Base-by-base conservation (phyloP, 1,139 yeast genomes). In the Kluyveromyces marxianus region DNA sequence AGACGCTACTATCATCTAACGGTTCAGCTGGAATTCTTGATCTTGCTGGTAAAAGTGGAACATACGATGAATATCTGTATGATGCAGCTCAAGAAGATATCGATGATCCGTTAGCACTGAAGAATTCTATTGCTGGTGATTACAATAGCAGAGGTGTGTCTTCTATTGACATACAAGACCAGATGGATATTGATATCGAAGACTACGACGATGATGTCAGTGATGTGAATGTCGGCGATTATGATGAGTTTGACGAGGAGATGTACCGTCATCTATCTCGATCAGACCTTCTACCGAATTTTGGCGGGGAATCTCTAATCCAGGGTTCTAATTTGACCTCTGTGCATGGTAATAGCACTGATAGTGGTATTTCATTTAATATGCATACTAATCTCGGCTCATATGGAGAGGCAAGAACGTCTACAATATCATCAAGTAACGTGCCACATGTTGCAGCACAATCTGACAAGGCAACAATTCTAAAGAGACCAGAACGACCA, bases 181-280 rank as follows among this genome's bases (percentile, higher is more conserved):
- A 42, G n/a, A 40, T 34, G 5, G 48, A 46, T n/a, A 39, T 28
- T 7, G 52, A 44, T 28, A 40, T 40, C 33, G 48, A 48, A 14
- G 45, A 39, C 31, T 62, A 60, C 27, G 58, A 53, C 26, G 59
- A 55, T 37, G 55, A 53, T 39, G 63, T 60, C 3, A 52, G 54
- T 33, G 66, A 61, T 44, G 42, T 60, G 4, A 52, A 54, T 24
- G 47, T 60, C n/a, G 62, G 53, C 5, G 65, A 60, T 21, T 48
- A 59, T 35, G 66, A 61, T 45, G 63, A 56, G 38, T 46, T 61
- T 25, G 65, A 61, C 41, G 64, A 59, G 42, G 63, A 58, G 42
- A 49, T 61, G 44, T 61, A 60, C 46, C 55, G 51, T 21, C 55
- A 60, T 33, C 44, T 57, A 4, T 55, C 59, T 3, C 43, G 43